A percentile compares a stretch with the other conserved stretches of the same genome.
phyloP scores from a whole-genome alignment of 768 basidiomycete species.

The Russula sp. region DNA sequence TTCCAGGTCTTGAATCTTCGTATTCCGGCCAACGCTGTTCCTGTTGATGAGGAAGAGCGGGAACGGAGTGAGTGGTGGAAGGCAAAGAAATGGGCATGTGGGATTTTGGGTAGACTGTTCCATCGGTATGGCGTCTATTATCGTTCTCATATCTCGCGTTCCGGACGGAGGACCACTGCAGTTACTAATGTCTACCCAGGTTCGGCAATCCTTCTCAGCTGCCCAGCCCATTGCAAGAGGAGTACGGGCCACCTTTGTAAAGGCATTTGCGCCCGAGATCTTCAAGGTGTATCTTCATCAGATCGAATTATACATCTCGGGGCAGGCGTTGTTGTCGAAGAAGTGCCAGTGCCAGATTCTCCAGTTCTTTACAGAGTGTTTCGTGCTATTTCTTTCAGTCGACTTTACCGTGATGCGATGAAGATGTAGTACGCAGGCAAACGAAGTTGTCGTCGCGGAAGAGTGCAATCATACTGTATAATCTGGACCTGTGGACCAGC shows the following conservation, averaged over 20 bases:
- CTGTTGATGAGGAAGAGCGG: slow-evolving; percentile 69
- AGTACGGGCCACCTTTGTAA: slow-evolving; percentile 70
- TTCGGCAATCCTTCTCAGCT: slow-evolving; percentile 89
- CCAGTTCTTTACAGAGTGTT: slow-evolving; percentile 88
- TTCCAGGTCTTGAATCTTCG: slow-evolving; percentile 75
- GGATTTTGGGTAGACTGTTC: slow-evolving; percentile 75
- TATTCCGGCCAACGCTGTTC: slow-evolving; percentile 62
- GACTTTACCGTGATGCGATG: slow-evolving; percentile 7
- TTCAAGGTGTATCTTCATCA: slow-evolving; percentile 71
- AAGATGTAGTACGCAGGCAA: slow-evolving; percentile 51
- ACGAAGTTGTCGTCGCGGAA: slow-evolving; percentile 74
- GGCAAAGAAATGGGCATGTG: slow-evolving; percentile 91
- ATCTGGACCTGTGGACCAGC: slow-evolving; percentile 63
- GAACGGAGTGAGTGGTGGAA: slow-evolving; percentile 88
- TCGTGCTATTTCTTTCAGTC: slow-evolving; percentile 31
- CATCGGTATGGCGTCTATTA: slow-evolving; percentile 47
- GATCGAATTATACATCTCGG: slow-evolving; percentile 70
- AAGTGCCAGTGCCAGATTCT: slow-evolving; percentile 84
- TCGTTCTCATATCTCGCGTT: not conserved
- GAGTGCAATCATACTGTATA: slow-evolving; percentile 67
- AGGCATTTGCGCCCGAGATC: slow-evolving; percentile 81
- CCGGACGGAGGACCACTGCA: not conserved
- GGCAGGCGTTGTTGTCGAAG: slow-evolving; percentile 74
- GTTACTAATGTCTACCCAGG: slow-evolving; percentile 37
- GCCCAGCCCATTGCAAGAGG: slow-evolving; percentile 63